Conservation (phyloP, 2,329 filamentous ascomycete species). For the Penicillium brevicompactum region DNA sequence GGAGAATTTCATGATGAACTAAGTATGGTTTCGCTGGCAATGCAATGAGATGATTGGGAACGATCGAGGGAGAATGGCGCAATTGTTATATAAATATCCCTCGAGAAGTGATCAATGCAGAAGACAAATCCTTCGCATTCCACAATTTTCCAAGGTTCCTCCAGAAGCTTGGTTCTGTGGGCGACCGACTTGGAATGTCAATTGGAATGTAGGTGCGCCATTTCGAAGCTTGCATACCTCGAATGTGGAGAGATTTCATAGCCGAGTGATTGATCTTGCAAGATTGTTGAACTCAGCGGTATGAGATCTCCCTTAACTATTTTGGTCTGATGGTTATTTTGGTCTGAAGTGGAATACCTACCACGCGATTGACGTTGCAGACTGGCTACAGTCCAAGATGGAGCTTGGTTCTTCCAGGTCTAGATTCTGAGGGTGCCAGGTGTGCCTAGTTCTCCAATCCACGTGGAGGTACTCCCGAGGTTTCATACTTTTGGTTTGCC, state of each 20-base stretch:
- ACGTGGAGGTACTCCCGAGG: not conserved
- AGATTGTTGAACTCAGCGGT: not conserved
- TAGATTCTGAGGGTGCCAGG: not conserved
- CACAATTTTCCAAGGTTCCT: not conserved
- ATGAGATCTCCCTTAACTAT: not conserved
- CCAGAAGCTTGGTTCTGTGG: constrained; percentile 12
- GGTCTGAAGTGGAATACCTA: no score
- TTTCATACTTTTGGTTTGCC: not conserved
- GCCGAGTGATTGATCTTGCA: no score
- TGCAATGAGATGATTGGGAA: not conserved
- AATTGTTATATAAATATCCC: constrained; percentile 1
- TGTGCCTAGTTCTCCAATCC: not conserved
- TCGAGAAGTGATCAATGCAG: not conserved
- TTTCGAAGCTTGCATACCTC: constrained; percentile 3
- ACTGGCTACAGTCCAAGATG: not conserved
- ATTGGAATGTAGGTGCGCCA: constrained; percentile 16
- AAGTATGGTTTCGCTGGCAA: not conserved
- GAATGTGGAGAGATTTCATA: not conserved
- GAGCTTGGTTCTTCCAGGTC: not conserved
- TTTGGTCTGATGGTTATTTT: no score
- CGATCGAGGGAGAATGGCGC: not conserved
- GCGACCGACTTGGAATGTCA: constrained; percentile 5
- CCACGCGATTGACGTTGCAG: no score
- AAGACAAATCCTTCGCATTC: constrained; percentile 12
- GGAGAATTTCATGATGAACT: constrained; percentile 28